Percentiles rank a stretch among this genome's conserved stretches.
These are phyloP conservation scores for Microcyclospora pomicola DNA, from an alignment of 2,329 filamentous ascomycete species.

Conservation along the genomic window DNA sequence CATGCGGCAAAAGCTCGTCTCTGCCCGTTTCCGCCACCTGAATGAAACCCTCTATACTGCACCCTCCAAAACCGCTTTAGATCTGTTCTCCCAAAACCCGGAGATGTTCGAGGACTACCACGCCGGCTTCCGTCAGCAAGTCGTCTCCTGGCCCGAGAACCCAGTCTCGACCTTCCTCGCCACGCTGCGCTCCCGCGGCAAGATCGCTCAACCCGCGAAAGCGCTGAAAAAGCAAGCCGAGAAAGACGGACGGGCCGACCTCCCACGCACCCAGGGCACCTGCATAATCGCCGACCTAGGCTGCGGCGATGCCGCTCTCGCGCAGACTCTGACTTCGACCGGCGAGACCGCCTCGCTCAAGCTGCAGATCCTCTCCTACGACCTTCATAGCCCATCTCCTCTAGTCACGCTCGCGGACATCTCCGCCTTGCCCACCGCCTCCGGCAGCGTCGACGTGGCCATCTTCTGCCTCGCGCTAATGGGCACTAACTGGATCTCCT, in stretches of 20 bases:
- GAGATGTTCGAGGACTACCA: conserved; percentile 96
- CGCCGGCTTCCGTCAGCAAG: conserved; percentile 87
- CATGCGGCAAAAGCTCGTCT: conserved; percentile 90
- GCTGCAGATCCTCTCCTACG: conserved; percentile 68
- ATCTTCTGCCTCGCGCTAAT: conserved; percentile 95
- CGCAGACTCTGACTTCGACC: conserved; percentile 47
- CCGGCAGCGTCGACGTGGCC: conserved; percentile 68
- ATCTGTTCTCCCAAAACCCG: conserved; percentile 69
- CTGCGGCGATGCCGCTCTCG: conserved; percentile 79
- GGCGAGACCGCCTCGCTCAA: conserved; percentile 49
- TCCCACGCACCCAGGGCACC: conserved; percentile 58
- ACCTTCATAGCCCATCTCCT: conserved; percentile 63
- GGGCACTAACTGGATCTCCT: conserved; percentile 97
- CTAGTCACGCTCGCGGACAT: conserved; percentile 85
- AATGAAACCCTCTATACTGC: conserved; percentile 95
- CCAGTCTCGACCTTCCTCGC: conserved; percentile 78
- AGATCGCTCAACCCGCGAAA: conserved; percentile 24
- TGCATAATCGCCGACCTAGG: conserved; percentile 83
- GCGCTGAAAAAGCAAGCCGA: conserved; percentile 22
- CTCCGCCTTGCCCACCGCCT: conserved; percentile 60
- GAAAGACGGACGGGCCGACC: conserved; percentile 19
- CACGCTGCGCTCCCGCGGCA: conserved; percentile 55
- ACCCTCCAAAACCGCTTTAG: conserved; percentile 68
- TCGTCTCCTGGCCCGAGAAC: conserved; percentile 92
- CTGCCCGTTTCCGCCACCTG: conserved; percentile 89